Base-by-base conservation (phyloP, 2,329 filamentous ascomycete species). In the Nemania diffusa region DNA sequence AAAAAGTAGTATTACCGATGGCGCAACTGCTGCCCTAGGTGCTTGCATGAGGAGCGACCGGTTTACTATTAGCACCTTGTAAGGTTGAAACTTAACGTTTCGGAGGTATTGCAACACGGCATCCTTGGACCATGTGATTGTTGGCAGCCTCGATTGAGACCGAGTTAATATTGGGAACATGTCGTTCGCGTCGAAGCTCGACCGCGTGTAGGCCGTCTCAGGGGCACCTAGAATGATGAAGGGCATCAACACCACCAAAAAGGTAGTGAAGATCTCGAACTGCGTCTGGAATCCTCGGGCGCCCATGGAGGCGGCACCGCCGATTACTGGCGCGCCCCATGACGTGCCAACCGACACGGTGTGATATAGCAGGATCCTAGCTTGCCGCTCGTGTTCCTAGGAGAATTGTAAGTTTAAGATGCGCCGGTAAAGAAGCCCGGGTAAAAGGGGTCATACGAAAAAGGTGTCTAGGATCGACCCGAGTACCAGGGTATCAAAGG, bases 391-490 rank as follows among this genome's bases (percentile, higher is more conserved):
- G 69, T 89, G 86, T 69, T 87, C 84, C 85, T 85, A 34, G 26
- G 58, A 27, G 11, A 37, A 68, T 5, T 15, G 72, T 80, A n/a
- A 44, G 40, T 44, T n/a, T 40, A 78, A 75, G 52, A 62, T 37
- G 22, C 44, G 58, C 17, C 11, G 3, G 2, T 5, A 8, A 9
- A 76, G 24, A 40, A 27, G 13, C 57, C 27, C 32, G 59, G 46
- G 46, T 40, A 50, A 62, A 57, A 50, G 44, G 26, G 37, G 17
- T 20, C 67, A 20, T 74, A 88, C 86, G 72, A 86, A 88, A 73
- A 83, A 89, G 1, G 84, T 84, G 70, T 89, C 87, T 53, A 86
- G 82, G 56, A 89, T 84, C 1, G 84, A 85, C 1, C 81, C 81
- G 34, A 84, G 76, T 32, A 87, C 79, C 44, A 89, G 75, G 5